phyloP scores from a whole-genome alignment of 352 stramenopile species.

The Pythium utonaiense region DNA sequence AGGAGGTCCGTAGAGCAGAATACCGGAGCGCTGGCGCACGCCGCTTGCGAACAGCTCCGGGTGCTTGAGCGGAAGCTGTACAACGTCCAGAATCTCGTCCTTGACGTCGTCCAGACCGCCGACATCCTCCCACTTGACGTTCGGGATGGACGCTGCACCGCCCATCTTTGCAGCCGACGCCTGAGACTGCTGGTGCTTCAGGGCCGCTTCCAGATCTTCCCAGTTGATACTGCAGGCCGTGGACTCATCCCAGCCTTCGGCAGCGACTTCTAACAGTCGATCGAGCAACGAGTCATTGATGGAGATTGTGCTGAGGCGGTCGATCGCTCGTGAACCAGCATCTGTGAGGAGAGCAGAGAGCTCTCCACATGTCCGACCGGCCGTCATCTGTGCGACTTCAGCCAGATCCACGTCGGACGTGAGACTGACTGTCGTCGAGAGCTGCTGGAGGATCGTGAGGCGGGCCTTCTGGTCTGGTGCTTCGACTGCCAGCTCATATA shows the following conservation, averaged over 20 bases:
- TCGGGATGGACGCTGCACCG: constrained; percentile 79
- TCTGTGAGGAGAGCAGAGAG: constrained; percentile 63
- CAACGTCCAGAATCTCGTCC: constrained; percentile 91
- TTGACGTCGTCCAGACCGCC: constrained; percentile 99
- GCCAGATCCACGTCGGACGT: constrained; percentile 47
- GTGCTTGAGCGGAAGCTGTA: constrained; percentile 82
- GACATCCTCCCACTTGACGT: constrained; percentile 98
- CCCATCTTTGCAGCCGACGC: constrained; percentile 62
- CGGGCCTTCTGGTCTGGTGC: constrained; percentile 51
- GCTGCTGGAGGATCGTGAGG: constrained; percentile 52
- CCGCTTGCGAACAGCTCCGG: constrained; percentile 78
- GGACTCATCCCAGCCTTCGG: background rate
- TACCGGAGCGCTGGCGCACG: constrained; percentile 75
- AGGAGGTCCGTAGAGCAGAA: constrained; percentile 79
- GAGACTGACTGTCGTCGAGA: constrained; percentile 33
- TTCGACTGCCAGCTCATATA: constrained; percentile 74
- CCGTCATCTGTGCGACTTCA: constrained; percentile 62
- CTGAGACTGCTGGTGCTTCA: constrained; percentile 65
- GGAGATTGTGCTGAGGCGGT: constrained; percentile 34
- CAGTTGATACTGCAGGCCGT: constrained; percentile 29
- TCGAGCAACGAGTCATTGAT: constrained; percentile 22
- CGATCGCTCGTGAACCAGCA: constrained; percentile 45
- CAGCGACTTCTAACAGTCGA: constrained; percentile 5
- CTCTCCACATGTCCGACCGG: constrained; percentile 72
- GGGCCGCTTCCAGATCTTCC: constrained; percentile 47